These are phyloP conservation scores for Botrytis pseudocinerea DNA, from an alignment of 2,329 filamentous ascomycete species.

Conservation along the genomic window DNA sequence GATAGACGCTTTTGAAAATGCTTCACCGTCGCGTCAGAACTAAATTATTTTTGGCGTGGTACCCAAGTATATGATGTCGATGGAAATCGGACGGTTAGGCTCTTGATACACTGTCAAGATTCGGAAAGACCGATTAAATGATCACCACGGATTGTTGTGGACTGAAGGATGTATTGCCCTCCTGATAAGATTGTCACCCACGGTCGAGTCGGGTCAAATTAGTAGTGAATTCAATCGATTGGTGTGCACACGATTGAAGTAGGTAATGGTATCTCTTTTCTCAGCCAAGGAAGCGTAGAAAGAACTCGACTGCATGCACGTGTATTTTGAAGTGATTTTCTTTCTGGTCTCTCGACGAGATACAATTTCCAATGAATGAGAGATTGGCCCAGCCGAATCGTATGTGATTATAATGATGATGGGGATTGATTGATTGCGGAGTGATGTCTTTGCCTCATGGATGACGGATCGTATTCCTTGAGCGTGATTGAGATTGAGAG, in stretches of 20 bases:
- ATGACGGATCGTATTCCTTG: constrained; percentile 15
- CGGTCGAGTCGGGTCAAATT: background rate
- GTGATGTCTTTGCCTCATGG: constrained; percentile 12
- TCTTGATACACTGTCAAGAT: background rate
- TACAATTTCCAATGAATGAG: background rate
- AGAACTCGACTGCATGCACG: constrained; percentile 4
- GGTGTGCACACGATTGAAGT: background rate
- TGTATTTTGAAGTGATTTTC: background rate
- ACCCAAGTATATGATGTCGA: background rate
- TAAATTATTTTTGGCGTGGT: background rate
- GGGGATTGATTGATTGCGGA: background rate
- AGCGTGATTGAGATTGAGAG: constrained; percentile 9
- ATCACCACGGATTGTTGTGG: background rate
- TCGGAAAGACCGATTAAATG: background rate
- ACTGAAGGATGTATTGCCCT: background rate
- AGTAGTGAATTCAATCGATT: constrained; percentile 9
- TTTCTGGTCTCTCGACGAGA: background rate
- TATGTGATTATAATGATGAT: background rate
- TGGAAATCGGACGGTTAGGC: too few relatives aligned
- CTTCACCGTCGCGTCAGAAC: background rate
- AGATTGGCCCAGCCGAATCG: constrained; percentile 19
- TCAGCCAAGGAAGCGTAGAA: background rate
- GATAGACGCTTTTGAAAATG: background rate
- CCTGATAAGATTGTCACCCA: background rate
- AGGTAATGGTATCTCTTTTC: background rate